Base-by-base conservation (phyloP, 78 protist genomes). In the Guillardia theta region DNA sequence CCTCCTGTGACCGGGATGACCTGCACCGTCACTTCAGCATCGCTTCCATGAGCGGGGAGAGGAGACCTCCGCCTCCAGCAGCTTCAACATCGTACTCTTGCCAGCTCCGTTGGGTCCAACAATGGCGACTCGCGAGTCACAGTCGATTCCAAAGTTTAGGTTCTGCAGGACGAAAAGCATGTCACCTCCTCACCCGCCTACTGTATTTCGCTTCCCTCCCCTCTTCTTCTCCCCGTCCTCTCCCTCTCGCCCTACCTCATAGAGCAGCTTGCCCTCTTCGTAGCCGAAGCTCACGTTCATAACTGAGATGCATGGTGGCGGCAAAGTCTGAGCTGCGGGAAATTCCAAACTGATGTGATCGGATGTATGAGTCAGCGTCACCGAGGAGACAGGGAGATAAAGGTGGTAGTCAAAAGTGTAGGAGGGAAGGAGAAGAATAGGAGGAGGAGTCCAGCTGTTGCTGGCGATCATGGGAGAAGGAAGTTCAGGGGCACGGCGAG, bases 21-120 rank as follows among this genome's bases (percentile, higher is more conserved):
- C 70, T 58, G 70, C 58, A 10, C 58, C 58, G 58, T n/a, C 58
- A 50, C 58, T 19, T 19, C 58, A 50, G 15, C 58, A 50, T 10
- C 15, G 30, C 58, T 15, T 15, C 30, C 58, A 15, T 50, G 15
- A 58, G 27, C 70, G 54, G 41, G 97, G 64, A n/a, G 98, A 97
- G 48, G 53, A 30, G 50, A 98, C 88, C 41, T 97, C 98, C 21
- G 94, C 97, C 48, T 18, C 48, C 96, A 98, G 97, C 45, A 98
- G 88, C 95, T 98, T 98, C 62, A 98, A 50, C 43, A 98, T 95
- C 0, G 99, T 98, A 4, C 95, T 93, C 94, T 95, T 95, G 87
- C 95, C 95, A 21, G 94, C 90, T n/a, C 99, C 99, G 95, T 98
- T 98, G 64, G 98, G 98, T 18, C 99, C 99, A 18, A 98, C 98